Evolutionary conservation across 257 asterid species (phyloP).

Genomic region (Primulina tabacum): DNA sequence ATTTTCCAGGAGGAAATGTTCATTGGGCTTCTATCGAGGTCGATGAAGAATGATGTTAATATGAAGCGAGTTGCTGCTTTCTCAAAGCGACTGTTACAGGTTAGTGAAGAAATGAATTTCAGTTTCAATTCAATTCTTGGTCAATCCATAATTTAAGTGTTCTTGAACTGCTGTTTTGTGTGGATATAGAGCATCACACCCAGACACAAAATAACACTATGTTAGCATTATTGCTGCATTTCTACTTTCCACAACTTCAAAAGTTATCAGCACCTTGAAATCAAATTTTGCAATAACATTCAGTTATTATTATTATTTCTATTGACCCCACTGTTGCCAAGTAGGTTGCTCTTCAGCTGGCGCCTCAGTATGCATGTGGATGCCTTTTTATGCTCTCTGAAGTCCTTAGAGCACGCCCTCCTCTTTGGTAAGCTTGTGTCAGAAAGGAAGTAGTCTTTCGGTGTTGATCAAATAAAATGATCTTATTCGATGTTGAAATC

Average conservation of each 20-base stretch:
- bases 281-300: not conserved
- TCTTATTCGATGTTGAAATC: constrained; percentile 17
- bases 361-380: constrained; percentile 98
- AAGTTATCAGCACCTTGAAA: not conserved
- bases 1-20: constrained; percentile 84
- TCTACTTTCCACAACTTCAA: not conserved
- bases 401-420: constrained; percentile 86
- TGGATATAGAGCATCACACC: not conserved
- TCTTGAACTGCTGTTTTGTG: not conserved
- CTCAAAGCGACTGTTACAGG: constrained; percentile 93
- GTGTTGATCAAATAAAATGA: not conserved
- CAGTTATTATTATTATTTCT: too few relatives aligned
- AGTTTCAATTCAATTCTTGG: not conserved
- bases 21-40: constrained; percentile 70
- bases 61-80: constrained; percentile 86
- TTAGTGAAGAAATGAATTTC: constrained; percentile 26
- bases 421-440: constrained; percentile 70
- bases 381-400: constrained; percentile 92
- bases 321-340: constrained; percentile 21
- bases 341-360: constrained; percentile 85
- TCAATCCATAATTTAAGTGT: not conserved
- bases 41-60: constrained; percentile 93
- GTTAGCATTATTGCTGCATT: not conserved
- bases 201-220: too few relatives aligned
- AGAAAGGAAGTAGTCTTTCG: not conserved